Evolutionary conservation across 441 rosid species (phyloP), one percentile per base, ranked within the genome.

Genomic region (Populus hybrid): DNA sequence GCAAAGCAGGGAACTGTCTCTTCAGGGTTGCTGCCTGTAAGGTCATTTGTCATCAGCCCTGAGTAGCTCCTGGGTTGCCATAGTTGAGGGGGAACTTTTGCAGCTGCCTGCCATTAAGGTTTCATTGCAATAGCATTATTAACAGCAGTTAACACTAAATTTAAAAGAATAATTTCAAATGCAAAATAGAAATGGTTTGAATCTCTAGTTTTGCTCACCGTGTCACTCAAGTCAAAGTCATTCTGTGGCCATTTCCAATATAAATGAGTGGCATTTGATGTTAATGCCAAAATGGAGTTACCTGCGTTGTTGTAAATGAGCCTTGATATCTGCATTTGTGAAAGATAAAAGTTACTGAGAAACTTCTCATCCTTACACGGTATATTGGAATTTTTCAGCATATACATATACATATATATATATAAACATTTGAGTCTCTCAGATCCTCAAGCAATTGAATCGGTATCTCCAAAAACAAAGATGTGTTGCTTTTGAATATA

Each of bases 1-100:
- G 90, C 92, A 82, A 91, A 86, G 82, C 93, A 90, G 4, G 89
- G 79, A 45, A 82, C 81, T 7, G 85, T 82, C 73, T 86, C 91
- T 68, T 85, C 91, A 10, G 79, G 86, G 68, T 80, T 86, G 59
- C 59, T 72, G 71, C 68, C 87, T 61, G 74, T 73, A n/a, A 84
- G 28, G 64, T 90, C 93, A 70, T 91, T 91, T 21, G 78, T 84
- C 95, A 91, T 90, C 64, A 77, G 87, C 50, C 71, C 69, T 1
- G 71, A 31, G 72, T 76, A 50, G 63, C 67, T 76, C 78, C 42
- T 79, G 24, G 90, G 90, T 75, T 82, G 87, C 90, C 89, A 84
- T 36, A 86, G 65, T 68, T 84, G 86, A 40, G 92, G 90, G 10
- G 71, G 7, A 76, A 79, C 84, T 73, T 73, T 75, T 4, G 89